These are phyloP conservation scores for Phlebopus sp. DNA, from an alignment of 1,284 basidiomycete species.

Conservation along the genomic window DNA sequence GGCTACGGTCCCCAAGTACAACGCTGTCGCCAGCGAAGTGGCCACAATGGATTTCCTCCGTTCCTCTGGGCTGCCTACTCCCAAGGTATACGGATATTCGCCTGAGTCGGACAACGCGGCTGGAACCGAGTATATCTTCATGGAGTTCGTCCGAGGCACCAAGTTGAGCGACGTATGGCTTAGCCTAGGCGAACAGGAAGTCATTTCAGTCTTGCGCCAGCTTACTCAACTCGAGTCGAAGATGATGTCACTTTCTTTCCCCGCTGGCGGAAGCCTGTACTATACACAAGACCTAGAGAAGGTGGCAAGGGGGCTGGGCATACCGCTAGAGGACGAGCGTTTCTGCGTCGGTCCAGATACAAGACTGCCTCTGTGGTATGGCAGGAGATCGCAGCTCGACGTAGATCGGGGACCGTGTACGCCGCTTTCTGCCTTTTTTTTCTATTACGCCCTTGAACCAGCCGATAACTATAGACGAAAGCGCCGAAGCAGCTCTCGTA, in stretches of 20 bases:
- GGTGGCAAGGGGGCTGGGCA: constrained; percentile 30
- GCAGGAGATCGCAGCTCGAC: constrained; percentile 46
- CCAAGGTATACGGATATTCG: constrained; percentile 50
- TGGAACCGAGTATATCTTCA: constrained; percentile 49
- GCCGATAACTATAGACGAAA: constrained; percentile 40
- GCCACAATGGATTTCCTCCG: constrained; percentile 48
- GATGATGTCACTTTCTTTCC: constrained; percentile 49
- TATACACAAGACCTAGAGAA: constrained; percentile 41
- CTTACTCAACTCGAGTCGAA: constrained; percentile 43
- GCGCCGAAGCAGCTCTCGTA: constrained; percentile 42
- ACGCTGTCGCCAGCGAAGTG: constrained; percentile 47
- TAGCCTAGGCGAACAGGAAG: constrained; percentile 37
- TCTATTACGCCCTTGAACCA: constrained; percentile 26
- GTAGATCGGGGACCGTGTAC: constrained; percentile 49
- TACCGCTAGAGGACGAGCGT: constrained; percentile 37
- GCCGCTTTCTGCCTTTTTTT: constrained; percentile 34
- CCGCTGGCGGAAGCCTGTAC: constrained; percentile 29
- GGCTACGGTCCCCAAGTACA: constrained; percentile 39
- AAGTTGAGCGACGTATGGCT: constrained; percentile 45
- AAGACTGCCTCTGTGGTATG: constrained; percentile 44
- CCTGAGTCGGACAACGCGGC: constrained; percentile 45
- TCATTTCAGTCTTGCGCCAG: constrained; percentile 42
- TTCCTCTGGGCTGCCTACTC: constrained; percentile 43
- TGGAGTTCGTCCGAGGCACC: constrained; percentile 45
- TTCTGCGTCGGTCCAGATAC: constrained; percentile 51